Evolutionary conservation across 495 filamentous ascomycete species (phyloP).

Genomic region (Daldinia concentrica): DNA sequence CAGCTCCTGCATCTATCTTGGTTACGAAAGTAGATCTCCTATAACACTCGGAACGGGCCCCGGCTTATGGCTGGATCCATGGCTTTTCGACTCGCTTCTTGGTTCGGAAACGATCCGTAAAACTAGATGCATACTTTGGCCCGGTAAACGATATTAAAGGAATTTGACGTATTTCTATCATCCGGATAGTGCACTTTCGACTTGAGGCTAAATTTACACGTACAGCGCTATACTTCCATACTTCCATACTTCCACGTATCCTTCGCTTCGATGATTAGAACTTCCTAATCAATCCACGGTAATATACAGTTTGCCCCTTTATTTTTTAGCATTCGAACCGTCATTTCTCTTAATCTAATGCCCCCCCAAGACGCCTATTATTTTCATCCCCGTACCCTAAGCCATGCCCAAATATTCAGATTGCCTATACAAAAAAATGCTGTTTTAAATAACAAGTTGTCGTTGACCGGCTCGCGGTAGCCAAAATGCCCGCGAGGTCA

Average conservation of each 20-base stretch:
- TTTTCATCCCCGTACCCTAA: slow-evolving; percentile 10
- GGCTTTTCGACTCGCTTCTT: slow-evolving; percentile 21
- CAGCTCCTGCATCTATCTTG: slow-evolving; percentile 28
- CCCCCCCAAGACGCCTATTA: slow-evolving; percentile 19
- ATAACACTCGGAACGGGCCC: slow-evolving; percentile 39
- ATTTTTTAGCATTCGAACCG: slow-evolving; percentile 13
- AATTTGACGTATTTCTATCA: slow-evolving; percentile 33
- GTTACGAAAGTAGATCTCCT: slow-evolving; percentile 27
- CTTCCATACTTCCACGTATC: slow-evolving; percentile 20
- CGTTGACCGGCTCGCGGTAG: neutral
- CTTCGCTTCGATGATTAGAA: slow-evolving; percentile 20
- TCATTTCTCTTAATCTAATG: slow-evolving; percentile 25
- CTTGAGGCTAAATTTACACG: slow-evolving; percentile 41
- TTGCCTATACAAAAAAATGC: slow-evolving; percentile 2
- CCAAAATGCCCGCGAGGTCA: neutral
- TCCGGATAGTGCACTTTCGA: slow-evolving; percentile 40
- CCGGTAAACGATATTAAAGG: slow-evolving; percentile 43
- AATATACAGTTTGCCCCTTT: slow-evolving; percentile 30
- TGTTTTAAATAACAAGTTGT: neutral
- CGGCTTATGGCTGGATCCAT: slow-evolving; percentile 28
- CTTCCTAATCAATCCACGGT: slow-evolving; percentile 28
- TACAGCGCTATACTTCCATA: slow-evolving; percentile 15
- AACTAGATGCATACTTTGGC: slow-evolving; percentile 29
- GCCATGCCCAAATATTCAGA: slow-evolving; percentile 4
- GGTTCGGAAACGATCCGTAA: slow-evolving; percentile 37